A percentile compares a stretch with the other conserved stretches of the same genome.
Conservation (phyloP, 306 rosid species). For the Adenanthera pavonina region DNA sequence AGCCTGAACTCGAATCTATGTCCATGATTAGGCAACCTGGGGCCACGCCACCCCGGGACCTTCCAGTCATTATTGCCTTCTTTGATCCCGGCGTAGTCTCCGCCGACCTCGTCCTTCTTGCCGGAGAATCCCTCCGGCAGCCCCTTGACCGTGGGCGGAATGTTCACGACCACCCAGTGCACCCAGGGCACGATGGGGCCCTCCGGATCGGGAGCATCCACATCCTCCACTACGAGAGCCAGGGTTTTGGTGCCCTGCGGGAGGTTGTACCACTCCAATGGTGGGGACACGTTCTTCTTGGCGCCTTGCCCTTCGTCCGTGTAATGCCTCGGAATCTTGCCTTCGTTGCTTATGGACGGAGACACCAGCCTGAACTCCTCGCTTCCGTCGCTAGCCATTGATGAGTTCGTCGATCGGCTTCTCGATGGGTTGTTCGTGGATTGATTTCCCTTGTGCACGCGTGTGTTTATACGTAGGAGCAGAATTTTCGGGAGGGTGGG, state of each 20-base stretch:
- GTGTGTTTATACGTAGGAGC: neutral
- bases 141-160: constrained; percentile 59
- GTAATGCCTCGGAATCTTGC: constrained; percentile 66
- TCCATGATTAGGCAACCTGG: constrained; percentile 65
- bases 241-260: constrained; percentile 69
- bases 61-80: constrained; percentile 78
- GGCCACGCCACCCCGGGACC: constrained; percentile 81
- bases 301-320: constrained; percentile 85
- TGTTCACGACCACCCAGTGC: constrained; percentile 74
- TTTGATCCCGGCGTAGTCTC: constrained; percentile 49
- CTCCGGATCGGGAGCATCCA: constrained; percentile 69
- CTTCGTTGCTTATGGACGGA: constrained; percentile 59
- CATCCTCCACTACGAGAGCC: constrained; percentile 76
- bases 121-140: constrained; percentile 83
- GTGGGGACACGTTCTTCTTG: constrained; percentile 75
- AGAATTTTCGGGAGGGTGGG: neutral
- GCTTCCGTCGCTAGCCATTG: constrained; percentile 50
- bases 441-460: neutral
- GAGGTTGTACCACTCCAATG: constrained; percentile 84
- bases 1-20: constrained; percentile 75
- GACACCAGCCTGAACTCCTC: constrained; percentile 68
- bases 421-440: neutral
- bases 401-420: neutral
- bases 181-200: constrained; percentile 78
- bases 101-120: constrained; percentile 59